Evolutionary conservation across 805 yeast species (phyloP).

Genomic region (Teunomyces panamensis): DNA sequence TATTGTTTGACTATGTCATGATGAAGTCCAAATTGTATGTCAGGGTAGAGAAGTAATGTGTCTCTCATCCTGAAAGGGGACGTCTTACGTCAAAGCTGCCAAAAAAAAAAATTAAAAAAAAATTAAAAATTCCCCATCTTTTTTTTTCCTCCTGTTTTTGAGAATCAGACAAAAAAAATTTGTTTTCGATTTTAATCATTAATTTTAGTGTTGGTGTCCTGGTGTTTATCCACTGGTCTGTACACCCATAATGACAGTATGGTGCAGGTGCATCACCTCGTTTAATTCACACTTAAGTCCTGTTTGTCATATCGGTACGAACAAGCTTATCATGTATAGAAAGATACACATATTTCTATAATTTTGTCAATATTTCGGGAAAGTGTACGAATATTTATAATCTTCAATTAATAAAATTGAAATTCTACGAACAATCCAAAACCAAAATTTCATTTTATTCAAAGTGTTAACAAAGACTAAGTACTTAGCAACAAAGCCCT

Average conservation of each 20-base stretch:
- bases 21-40: conserved; percentile 19
- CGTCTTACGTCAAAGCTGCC: too few species aligned
- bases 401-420: too few species aligned
- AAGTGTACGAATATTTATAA: not conserved
- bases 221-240: not conserved
- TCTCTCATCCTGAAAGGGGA: not conserved
- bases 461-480: not conserved
- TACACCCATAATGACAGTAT: too few species aligned
- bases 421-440: too few species aligned
- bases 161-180: not conserved
- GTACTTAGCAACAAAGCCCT: not conserved
- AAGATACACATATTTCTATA: not conserved
- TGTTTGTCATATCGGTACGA: too few species aligned
- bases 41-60: conserved; percentile 11
- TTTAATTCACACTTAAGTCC: not conserved
- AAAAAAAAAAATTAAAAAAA: too few species aligned
- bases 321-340: not conserved
- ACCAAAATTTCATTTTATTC: not conserved
- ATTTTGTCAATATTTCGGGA: not conserved
- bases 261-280: too few species aligned
- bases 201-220: not conserved
- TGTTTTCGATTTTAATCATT: not conserved
- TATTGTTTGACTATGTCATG: conserved; percentile 22
- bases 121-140: not conserved
- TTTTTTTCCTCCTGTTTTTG: not conserved